Evolutionary conservation across 345 rosid genomes (phyloP), one percentile per base, ranked within the genome.

Genomic region (Ceriops zippeliana): DNA sequence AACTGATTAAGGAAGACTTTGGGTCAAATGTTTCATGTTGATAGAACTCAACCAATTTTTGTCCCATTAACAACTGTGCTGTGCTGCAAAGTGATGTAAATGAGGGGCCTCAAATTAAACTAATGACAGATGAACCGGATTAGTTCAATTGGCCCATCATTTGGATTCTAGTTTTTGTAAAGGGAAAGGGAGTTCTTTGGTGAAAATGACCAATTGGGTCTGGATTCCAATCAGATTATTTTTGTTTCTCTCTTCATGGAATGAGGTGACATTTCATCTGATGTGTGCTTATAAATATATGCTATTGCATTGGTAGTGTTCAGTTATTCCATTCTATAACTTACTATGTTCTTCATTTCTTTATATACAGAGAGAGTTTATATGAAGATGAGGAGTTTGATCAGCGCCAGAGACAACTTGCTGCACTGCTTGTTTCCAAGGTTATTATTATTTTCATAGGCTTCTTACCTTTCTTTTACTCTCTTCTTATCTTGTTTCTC

Each of bases 321-420:
- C 27, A 54, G 16, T 54, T n/a, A 21, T 54, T 26, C 2, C 17
- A 56, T 56, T 4, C 2, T 8, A 5, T 27, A 56, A 56, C 30
- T 56, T n/a, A 27, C 26, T 9, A 27, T 24, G 26, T 56, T 13
- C 30, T 13, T 27, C 73, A 60, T 76, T 51, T 52, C 32, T 38
- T 69, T 63, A 63, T 31, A 11, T 66, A 56, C 83, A 93, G 98
- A 63, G 97, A 93, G 82, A 91, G 97, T 73, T 82, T 93, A 68
- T 93, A 95, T 28, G 99, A 95, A 83, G 97, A 95, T 68, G 99
- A 95, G 75, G 96, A 89, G 74, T 95, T 95, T 70, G 96, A 88
- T 79, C 90, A 72, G 79, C 87, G 87, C 75, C 98, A 92, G 78
- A 86, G 99, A 69, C 85, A 92, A 71, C 97, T 96, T 69, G 98